Evolutionary conservation across 306 rosid species (phyloP).

Genomic region (Alnus rubra): DNA sequence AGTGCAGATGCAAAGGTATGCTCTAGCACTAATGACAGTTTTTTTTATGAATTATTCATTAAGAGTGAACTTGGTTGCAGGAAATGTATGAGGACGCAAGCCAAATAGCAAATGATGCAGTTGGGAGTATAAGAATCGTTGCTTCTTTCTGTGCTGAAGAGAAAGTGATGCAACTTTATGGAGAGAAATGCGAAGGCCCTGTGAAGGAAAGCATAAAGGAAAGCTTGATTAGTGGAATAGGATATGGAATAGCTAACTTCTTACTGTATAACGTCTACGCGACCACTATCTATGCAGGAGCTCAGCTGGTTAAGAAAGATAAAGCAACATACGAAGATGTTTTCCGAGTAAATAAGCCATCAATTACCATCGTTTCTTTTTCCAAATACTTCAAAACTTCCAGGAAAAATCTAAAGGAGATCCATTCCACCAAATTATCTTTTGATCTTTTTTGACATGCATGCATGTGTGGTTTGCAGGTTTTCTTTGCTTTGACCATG

Average conservation of each 20-base stretch:
- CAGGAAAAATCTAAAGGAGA: background rate
- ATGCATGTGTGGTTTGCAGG: slow-evolving; percentile 44
- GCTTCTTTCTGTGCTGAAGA: slow-evolving; percentile 90
- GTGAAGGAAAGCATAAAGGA: slow-evolving; percentile 65
- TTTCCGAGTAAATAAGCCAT: slow-evolving; percentile 49
- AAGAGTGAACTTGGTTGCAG: slow-evolving; percentile 41
- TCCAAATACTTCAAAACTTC: background rate
- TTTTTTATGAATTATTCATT: background rate
- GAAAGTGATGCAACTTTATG: slow-evolving; percentile 80
- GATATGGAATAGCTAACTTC: slow-evolving; percentile 75
- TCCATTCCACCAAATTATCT: background rate
- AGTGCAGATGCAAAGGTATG: slow-evolving; percentile 79
- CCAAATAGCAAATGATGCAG: slow-evolving; percentile 89
- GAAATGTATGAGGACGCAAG: slow-evolving; percentile 88
- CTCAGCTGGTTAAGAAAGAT: slow-evolving; percentile 51
- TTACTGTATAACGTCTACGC: slow-evolving; percentile 67
- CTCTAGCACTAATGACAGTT: background rate
- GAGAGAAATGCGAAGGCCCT: slow-evolving; percentile 81
- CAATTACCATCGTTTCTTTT: background rate
- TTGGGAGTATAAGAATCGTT: slow-evolving; percentile 87
- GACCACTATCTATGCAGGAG: slow-evolving; percentile 79
- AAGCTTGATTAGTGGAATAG: slow-evolving; percentile 79
- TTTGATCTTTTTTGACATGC: background rate
- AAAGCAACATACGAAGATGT: slow-evolving; percentile 54
- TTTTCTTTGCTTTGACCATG: slow-evolving; percentile 83